These are phyloP conservation scores for Cyclotella distinguenda DNA, from an alignment of 108 stramenopile genomes.

Conservation along the genomic window DNA sequence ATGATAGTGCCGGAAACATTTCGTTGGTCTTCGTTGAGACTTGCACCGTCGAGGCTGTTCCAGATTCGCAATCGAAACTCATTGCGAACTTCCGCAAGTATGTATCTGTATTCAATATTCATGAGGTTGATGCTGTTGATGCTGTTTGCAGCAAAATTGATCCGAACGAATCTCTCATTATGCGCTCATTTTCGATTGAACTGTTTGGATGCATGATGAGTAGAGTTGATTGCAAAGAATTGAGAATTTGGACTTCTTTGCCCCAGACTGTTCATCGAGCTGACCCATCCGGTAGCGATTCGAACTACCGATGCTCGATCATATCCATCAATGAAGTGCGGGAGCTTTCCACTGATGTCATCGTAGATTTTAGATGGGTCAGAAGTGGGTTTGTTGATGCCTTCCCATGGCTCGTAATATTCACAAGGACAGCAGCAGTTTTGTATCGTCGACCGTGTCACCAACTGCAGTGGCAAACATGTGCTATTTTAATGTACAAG, in stretches of 20 bases:
- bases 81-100: conserved; percentile 38
- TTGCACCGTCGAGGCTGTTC: neutral
- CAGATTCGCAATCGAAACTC: neutral
- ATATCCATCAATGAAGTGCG: conserved; percentile 19
- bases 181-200: conserved; percentile 42
- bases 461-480: conserved; percentile 50
- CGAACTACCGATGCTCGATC: conserved; percentile 23
- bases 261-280: conserved; percentile 19
- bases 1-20: conserved; percentile 46
- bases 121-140: neutral
- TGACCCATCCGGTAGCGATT: neutral
- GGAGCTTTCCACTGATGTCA: conserved; percentile 23
- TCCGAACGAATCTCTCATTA: conserved; percentile 22
- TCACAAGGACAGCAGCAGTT: conserved; percentile 49
- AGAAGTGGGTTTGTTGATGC: conserved; percentile 64
- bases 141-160: conserved; percentile 11
- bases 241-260: conserved; percentile 33
- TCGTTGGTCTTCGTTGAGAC: conserved; percentile 51
- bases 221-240: conserved; percentile 15
- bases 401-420: conserved; percentile 64
- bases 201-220: conserved; percentile 37
- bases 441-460: conserved; percentile 54
- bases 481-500: conserved; percentile 49
- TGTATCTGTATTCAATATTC: conserved; percentile 37
- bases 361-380: conserved; percentile 72